Evolutionary conservation across 1,284 basidiomycete genomes (phyloP).

Genomic region (Phellopilus nigrolimitatus): DNA sequence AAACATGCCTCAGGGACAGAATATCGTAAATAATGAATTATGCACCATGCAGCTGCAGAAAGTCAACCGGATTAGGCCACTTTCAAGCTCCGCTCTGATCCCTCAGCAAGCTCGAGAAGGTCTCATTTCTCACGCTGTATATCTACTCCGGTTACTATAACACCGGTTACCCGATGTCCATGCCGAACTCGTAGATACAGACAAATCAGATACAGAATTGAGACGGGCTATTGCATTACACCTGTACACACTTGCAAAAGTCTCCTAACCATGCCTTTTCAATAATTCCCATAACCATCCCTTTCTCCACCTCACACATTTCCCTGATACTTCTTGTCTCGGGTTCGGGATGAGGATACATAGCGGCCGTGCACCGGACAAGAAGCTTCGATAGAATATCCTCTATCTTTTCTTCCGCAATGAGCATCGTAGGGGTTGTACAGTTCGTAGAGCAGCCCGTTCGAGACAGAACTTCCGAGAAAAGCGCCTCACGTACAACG

Average conservation of each 20-base stretch:
- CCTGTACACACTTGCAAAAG: neutral
- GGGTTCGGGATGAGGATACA: neutral
- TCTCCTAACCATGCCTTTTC: constrained; percentile 14
- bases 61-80: too few relatives aligned
- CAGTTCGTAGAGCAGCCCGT: neutral
- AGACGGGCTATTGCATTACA: too few relatives aligned
- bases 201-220: too few relatives aligned
- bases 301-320: constrained; percentile 12
- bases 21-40: too few relatives aligned
- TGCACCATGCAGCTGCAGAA: too few relatives aligned
- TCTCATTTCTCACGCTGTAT: too few relatives aligned
- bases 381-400: constrained; percentile 4
- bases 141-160: too few relatives aligned
- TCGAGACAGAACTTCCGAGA: neutral
- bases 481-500: constrained; percentile 29
- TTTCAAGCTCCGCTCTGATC: too few relatives aligned
- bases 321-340: neutral
- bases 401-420: neutral
- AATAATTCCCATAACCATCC: constrained; percentile 13
- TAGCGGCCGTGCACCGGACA: neutral
- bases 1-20: too few relatives aligned
- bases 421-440: neutral
- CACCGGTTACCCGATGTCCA: too few relatives aligned
- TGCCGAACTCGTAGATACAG: too few relatives aligned
- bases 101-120: too few relatives aligned